Base-by-base conservation (phyloP, 306 rosid species). In the Begonia fuchsioides region DNA sequence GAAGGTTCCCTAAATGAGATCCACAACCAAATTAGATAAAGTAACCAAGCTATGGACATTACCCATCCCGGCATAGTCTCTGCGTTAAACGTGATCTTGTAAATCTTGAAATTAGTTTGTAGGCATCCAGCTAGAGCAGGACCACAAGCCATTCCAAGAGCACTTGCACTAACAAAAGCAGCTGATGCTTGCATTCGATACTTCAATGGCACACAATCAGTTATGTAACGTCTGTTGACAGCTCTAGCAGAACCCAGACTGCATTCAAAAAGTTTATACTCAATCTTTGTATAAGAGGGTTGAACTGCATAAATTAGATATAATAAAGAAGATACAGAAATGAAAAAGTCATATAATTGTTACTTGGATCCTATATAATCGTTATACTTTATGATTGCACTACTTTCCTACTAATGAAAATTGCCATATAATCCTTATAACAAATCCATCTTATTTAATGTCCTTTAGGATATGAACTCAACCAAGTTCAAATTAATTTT, bases 111-210 rank as follows among this genome's bases (percentile, higher is more conserved):
- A 35, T 86, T 32, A 8, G 61, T 86, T 69, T 92, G 99, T 63
- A 92, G 88, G 47, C 86, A 49, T 54, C 94, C 99, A 57, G 93
- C 99, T 47, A 92, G 69, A 47, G 96, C 99, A 58, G 99, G 99
- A 68, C 99, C 99, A 60, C 94, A 79, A 59, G 99, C 99, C 99
- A 92, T 92, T 70, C 99, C 99, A 39, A 92, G 93, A 61, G 99
- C 99, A 47, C 99, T 92, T 13, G 96, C 96, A 69, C 99, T 92
- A 39, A 92, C 99, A 68, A 92, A 92, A 58, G 80, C 99, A 3
- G 99, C 99, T 13, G 99, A 92, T 55, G 99, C 99, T 69, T 86
- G 88, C 96, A 92, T 86, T 47, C 99, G 96, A 52, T 58, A 52
- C 76, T 59, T 82, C 46, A 73, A 68, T 3, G 99, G 99, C 41